phyloP scores from a whole-genome alignment of 441 rosid genomes.

The Brassica balearica region DNA sequence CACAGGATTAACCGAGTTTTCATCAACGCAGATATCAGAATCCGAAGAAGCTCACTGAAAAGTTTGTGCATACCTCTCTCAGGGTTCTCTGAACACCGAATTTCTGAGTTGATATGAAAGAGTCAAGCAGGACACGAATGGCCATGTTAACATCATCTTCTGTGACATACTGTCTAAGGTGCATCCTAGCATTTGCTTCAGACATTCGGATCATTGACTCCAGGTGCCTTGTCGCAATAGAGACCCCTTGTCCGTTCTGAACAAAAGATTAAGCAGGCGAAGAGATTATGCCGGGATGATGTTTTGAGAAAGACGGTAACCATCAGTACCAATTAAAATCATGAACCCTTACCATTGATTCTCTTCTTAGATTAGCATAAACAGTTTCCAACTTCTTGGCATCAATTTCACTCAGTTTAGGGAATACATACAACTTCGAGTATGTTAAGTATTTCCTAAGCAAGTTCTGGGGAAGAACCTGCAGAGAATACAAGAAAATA shows the following conservation, averaged over 20 bases:
- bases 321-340: background rate
- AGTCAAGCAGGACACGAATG: conserved; percentile 82
- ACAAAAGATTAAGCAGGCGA: conserved; percentile 23
- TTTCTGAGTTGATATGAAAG: conserved; percentile 95
- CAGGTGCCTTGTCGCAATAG: conserved; percentile 96
- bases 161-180: conserved; percentile 86
- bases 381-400: conserved; percentile 91
- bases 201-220: conserved; percentile 99
- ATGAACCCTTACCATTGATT: conserved; percentile 69
- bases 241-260: conserved; percentile 97
- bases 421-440: conserved; percentile 90
- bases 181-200: conserved; percentile 99
- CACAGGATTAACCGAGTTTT: conserved; percentile 5
- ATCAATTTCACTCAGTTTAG: conserved; percentile 80
- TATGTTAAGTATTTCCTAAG: conserved; percentile 93
- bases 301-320: conserved; percentile 22
- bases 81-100: conserved; percentile 94
- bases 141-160: conserved; percentile 98
- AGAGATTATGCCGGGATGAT: background rate
- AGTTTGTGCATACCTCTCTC: conserved; percentile 62
- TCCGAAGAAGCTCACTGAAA: background rate
- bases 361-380: conserved; percentile 87
- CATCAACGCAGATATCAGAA: conserved; percentile 16
- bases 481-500: conserved; percentile 32
- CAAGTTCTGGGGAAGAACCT: conserved; percentile 85